Evolutionary conservation across 306 rosid species (phyloP).

Genomic region (Betula pendula): DNA sequence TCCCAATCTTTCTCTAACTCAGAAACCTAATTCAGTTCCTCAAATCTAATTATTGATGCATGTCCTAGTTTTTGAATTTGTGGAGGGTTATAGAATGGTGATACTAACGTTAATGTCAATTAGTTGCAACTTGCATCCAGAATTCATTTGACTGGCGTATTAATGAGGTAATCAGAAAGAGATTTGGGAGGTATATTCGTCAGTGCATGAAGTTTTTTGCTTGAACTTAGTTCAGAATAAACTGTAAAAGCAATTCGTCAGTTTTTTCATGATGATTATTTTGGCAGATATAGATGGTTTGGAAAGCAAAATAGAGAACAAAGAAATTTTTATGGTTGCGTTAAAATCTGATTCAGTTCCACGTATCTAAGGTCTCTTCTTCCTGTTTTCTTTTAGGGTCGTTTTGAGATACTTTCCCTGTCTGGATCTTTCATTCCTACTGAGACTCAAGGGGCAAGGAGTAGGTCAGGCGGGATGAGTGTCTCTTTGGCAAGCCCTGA

Average conservation of each 20-base stretch:
- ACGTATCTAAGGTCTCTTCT: conserved; percentile 6
- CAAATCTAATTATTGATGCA: background rate
- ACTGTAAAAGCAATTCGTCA: background rate
- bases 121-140: background rate
- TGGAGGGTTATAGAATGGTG: background rate
- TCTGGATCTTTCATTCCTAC: conserved; percentile 81
- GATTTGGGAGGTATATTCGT: background rate
- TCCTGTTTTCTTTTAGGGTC: conserved; percentile 54
- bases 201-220: background rate
- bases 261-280: background rate
- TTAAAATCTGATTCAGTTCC: background rate
- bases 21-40: background rate
- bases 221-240: background rate
- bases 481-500: conserved; percentile 73
- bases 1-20: background rate
- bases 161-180: background rate
- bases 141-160: background rate
- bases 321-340: background rate
- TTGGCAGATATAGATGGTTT: background rate
- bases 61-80: background rate
- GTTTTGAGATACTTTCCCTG: conserved; percentile 71
- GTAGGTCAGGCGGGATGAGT: conserved; percentile 79
- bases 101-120: background rate
- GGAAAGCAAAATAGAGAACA: background rate
- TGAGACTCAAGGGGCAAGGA: conserved; percentile 70